Evolutionary conservation across 2,329 filamentous ascomycete species (phyloP).

Genomic region (Dissoconium aciculare): DNA sequence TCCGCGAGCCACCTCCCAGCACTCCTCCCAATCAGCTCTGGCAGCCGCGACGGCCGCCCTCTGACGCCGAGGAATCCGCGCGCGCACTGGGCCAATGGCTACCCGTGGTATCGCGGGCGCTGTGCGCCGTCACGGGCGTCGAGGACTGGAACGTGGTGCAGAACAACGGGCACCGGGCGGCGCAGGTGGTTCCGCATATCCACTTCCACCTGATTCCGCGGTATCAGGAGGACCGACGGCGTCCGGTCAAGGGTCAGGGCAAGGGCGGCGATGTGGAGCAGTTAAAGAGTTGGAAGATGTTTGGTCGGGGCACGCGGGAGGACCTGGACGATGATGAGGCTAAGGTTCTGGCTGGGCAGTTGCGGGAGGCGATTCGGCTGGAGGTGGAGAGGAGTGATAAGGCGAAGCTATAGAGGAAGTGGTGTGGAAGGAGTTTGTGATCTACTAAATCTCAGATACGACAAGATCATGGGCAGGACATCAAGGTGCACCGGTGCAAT

Average conservation of each 20-base stretch:
- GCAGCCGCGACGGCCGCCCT: slow-evolving; percentile 9
- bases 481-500: too few species aligned
- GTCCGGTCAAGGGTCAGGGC: slow-evolving; percentile 39
- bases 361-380: slow-evolving; percentile 25
- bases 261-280: slow-evolving; percentile 25
- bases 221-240: slow-evolving; percentile 38
- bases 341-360: slow-evolving; percentile 39
- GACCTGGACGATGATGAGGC: slow-evolving; percentile 68
- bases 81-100: slow-evolving; percentile 38
- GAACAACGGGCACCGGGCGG: slow-evolving; percentile 78
- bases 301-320: slow-evolving; percentile 55
- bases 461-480: too few species aligned
- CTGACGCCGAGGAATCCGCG: slow-evolving; percentile 11
- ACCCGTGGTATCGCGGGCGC: slow-evolving; percentile 55
- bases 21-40: slow-evolving; percentile 8
- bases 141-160: slow-evolving; percentile 93
- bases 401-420: slow-evolving; percentile 3
- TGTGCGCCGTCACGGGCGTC: slow-evolving; percentile 54
- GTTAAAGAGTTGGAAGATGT: slow-evolving; percentile 62
- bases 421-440: slow-evolving; percentile 1
- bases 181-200: slow-evolving; percentile 83
- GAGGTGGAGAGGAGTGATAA: slow-evolving; percentile 9
- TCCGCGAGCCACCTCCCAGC: slow-evolving; percentile 24
- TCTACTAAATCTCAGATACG: too few species aligned
- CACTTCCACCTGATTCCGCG: slow-evolving; percentile 91